phyloP scores from a whole-genome alignment of 805 yeast genomes.

The Saitoella complicata region DNA sequence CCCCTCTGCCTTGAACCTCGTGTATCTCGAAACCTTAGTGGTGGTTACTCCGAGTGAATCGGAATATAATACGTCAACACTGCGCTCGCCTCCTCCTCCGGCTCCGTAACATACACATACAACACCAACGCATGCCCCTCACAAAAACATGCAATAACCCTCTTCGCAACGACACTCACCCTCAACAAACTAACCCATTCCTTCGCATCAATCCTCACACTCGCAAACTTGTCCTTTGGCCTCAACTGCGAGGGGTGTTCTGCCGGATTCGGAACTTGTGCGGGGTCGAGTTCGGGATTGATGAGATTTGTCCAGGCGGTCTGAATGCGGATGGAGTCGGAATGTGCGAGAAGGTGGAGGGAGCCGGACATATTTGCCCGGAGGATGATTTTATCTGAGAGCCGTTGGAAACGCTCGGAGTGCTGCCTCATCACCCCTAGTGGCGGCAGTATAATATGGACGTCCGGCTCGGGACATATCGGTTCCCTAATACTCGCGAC shows the following conservation, averaged over 20 bases:
- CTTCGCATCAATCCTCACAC: neutral
- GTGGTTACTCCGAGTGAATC: too few species aligned
- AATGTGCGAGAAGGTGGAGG: neutral
- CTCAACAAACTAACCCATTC: neutral
- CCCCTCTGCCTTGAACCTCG: too few species aligned
- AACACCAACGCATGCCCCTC: conserved; percentile 3
- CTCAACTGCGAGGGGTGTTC: conserved; percentile 1
- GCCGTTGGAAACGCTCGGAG: neutral
- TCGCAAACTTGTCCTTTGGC: neutral
- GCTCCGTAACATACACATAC: conserved; percentile 3
- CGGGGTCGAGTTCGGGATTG: conserved; percentile 3
- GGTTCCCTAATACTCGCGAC: conserved; percentile 2
- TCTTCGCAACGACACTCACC: neutral
- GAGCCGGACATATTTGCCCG: conserved; percentile 2
- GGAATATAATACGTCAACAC: conserved; percentile 1
- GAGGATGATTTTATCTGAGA: conserved; percentile 1
- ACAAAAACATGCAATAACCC: conserved; percentile 2
- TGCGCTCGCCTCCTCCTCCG: conserved; percentile 1
- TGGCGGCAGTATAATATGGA: conserved; percentile 1
- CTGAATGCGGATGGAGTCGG: neutral
- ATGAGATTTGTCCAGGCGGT: neutral
- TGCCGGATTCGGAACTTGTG: neutral
- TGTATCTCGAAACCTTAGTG: too few species aligned
- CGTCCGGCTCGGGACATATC: conserved; percentile 2
- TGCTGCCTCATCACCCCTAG: neutral